Evolutionary conservation across 73 alveolate species (phyloP), one percentile per base, ranked within the genome.

Genomic region (Symbiodinium natans): DNA sequence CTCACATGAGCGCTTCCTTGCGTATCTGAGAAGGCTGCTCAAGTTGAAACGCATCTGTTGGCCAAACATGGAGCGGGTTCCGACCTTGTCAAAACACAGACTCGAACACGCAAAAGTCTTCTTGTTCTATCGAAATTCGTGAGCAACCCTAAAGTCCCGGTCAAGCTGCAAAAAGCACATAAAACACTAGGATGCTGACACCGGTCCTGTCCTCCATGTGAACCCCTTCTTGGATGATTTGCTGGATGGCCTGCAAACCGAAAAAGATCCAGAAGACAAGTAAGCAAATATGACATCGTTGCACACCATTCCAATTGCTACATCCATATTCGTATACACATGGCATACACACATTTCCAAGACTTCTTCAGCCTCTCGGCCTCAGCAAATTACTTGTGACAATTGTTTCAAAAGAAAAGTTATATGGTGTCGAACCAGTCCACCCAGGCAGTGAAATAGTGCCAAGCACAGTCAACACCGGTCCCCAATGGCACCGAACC

Each of bases 41-140:
- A 99, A 99, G 93, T 99, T 99, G 97, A 94, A 99, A 43, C 99
- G 99, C 99, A 99, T 99, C 90, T 93, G 89, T 63, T 99, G 95
- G 17, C 99, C 99, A 90, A 99, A 99, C 92, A 99, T 84, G 41
- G 99, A 95, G n/a, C 99, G 92, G 36, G 99, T 99, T 27, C 99
- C 99, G 13, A 98, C 99, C 71, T 99, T 99, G 80, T 27, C 38
- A 2, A 23, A 29, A 19, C 80, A 3, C 80, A 29, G 38, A 52
- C 29, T 0, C n/a, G 10, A n/a, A 25, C 13, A 0, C 33, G 31
- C 75, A 56, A 56, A 15, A 46, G 59, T 9, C 6, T 13, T 6
- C 13, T 46, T 46, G 59, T 13, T 46, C 21, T 46, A 46, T 6
- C 59, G 6, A 46, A 6, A 46, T 6, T 13, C 59, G 59, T 6